Conservation (phyloP, 495 filamentous ascomycete genomes). For the Aspergillus heteromorphus region DNA sequence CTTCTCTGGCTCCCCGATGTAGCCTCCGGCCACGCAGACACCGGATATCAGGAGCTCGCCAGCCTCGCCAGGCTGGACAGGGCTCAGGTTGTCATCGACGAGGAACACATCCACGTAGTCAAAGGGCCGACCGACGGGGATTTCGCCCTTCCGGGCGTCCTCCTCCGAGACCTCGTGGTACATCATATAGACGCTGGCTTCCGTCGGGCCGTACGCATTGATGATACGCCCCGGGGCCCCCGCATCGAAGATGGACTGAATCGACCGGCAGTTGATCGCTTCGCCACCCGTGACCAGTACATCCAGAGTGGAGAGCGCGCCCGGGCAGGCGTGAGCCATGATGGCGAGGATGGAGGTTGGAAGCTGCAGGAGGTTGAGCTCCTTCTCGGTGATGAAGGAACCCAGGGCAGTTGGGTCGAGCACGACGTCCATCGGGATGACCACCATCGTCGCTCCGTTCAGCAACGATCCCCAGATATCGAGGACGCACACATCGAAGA, state of each 20-base stretch:
- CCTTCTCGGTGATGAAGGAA: not conserved
- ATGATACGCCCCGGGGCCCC: not conserved
- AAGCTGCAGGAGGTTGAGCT: not conserved
- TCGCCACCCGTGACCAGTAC: not conserved
- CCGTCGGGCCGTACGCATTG: slow-evolving; percentile 8
- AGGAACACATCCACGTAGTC: not conserved
- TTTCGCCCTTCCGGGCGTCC: not conserved
- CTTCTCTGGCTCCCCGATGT: not conserved
- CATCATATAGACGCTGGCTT: not conserved
- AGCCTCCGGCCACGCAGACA: not conserved
- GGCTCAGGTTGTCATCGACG: not conserved
- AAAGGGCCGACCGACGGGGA: slow-evolving; percentile 1
- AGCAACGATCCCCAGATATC: slow-evolving; percentile 6
- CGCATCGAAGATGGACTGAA: not conserved
- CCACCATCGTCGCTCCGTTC: not conserved
- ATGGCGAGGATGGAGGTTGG: not conserved
- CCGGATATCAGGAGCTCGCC: not conserved
- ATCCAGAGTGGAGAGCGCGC: not conserved
- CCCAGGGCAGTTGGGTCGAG: not conserved
- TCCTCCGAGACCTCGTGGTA: not conserved
- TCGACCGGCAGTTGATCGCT: not conserved
- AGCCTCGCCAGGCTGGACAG: not conserved
- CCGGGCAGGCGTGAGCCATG: not conserved
- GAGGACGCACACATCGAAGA: slow-evolving; percentile 3
- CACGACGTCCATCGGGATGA: not conserved